Evolutionary conservation across 2,329 filamentous ascomycete genomes (phyloP), one percentile per base, ranked within the genome.

Genomic region (Epichloe gansuensis): DNA sequence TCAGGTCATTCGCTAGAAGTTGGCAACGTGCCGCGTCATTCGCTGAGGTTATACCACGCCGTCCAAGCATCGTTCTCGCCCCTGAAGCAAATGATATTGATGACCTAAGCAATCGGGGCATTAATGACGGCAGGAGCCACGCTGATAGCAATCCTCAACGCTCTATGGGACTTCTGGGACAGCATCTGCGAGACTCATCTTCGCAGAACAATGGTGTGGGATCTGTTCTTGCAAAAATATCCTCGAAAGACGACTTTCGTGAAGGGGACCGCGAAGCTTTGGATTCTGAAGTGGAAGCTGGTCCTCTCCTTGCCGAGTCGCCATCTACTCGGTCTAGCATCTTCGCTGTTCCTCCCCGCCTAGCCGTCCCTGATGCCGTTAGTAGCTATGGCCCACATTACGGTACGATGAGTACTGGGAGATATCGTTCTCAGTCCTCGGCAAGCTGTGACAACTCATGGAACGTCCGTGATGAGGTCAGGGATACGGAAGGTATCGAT

Each of bases 1-100:
- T 97, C 61, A 85, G 93, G 63, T 95, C 91, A 62, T 97, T 97
- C 65, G 88, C 91, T 45, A 81, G 86, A 55, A 95, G 88, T 61
- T 95, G 90, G 86, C 88, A 91, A 69, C 83, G 91, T 65, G 91
- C 91, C 39, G 89, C 90, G 28, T 85, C 79, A 53, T 97, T 97
- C 68, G 80, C 82, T 57, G 91, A 96, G 67, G 88, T 95, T 59
- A 84, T 93, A 37, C 88, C 89, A 5, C 83, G 87, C 52, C 81
- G 83, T 15, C 82, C 83, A 13, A 85, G 87, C 37, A 89, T 95
- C 64, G 75, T 88, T 51, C 78, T 82, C 56, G 76, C 77, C 2
- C 74, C 79, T 43, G 80, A 82, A 44, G 76, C 79, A 55, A 41
- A 56, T 25, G 25, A 31, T n/a, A 4, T 45, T 28, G 50, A 34